Evolutionary conservation across 2,329 filamentous ascomycete genomes (phyloP), one percentile per base, ranked within the genome.

Genomic region (Dothidotthia symphoricarpi): DNA sequence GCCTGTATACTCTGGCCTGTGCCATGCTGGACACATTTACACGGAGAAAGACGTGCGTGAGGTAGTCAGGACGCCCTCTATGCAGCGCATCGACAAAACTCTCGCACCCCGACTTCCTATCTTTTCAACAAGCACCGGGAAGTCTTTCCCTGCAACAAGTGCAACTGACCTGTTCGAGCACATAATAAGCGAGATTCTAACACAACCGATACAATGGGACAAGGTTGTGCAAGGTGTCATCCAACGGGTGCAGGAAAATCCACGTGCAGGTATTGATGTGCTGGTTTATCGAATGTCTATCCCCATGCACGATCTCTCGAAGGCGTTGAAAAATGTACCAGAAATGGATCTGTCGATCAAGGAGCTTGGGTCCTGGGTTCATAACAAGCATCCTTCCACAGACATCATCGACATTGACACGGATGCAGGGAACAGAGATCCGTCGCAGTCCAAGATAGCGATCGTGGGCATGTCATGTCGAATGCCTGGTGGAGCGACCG

Each of bases 111-210:
- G 68, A 34, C 73, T 72, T 19, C 65, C 70, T 4, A 61, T 80
- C 28, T 73, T 79, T 64, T 79, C 76, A 4, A 75, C 73, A 44
- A 69, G 70, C 11, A 72, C 69, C 10, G 76, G 75, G 2, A 28
- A 31, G 8, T 27, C 41, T 7, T 47, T 50, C 13, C 24, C n/a
- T 33, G 34, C 48, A 42, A 24, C 59, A 28, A 15, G 52, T 53
- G 31, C 47, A 40, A 9, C 37, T 57, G 32, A 42, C 19, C 31
- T 43, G 9, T 49, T 39, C 26, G 27, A 49, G 36, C 24, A 28
- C 13, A 41, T 59, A 3, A 30, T 59, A 9, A 9, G 28, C 3
- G 49, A 55, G 24, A 41, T 47, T 24, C 22, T 55, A 9, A 45
- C 46, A 16, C 33, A 49, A 26, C 38, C 41, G 3, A 49, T 55